Evolutionary conservation across 2,329 filamentous ascomycete species (phyloP).

Genomic region (Cordyceps cicadae): DNA sequence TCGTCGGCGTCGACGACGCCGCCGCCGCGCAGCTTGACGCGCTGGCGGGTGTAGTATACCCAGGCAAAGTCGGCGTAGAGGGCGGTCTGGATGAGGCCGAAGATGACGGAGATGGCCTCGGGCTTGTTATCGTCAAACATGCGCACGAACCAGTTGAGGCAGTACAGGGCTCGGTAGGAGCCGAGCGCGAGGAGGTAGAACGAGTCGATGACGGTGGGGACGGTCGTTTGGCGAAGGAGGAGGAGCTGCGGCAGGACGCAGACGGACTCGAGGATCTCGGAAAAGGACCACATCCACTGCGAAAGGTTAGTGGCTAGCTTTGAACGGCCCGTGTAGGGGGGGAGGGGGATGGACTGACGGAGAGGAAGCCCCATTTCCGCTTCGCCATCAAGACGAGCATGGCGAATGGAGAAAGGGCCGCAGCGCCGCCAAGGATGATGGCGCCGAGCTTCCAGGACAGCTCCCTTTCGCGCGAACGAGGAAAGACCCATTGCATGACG

Average conservation of each 20-base stretch:
- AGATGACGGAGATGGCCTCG: conserved; percentile 70
- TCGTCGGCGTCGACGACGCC: conserved; percentile 88
- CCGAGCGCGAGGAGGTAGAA: conserved; percentile 86
- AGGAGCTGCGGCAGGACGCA: conserved; percentile 87
- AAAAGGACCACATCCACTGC: conserved; percentile 79
- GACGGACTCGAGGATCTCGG: conserved; percentile 82
- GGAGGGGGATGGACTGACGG: conserved; percentile 39
- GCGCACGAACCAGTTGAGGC: conserved; percentile 81
- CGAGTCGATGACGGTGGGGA: conserved; percentile 94
- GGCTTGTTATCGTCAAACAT: conserved; percentile 52
- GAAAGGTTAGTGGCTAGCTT: neutral
- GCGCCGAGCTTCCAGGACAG: conserved; percentile 87
- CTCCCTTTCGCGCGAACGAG: conserved; percentile 82
- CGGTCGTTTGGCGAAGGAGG: conserved; percentile 85
- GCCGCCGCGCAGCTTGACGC: conserved; percentile 82
- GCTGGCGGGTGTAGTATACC: conserved; percentile 90
- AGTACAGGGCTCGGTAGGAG: conserved; percentile 80
- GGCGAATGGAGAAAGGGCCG: conserved; percentile 62
- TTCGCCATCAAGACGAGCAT: conserved; percentile 55
- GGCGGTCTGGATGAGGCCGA: conserved; percentile 80
- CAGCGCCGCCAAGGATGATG: conserved; percentile 55
- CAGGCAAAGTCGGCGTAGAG: conserved; percentile 92
- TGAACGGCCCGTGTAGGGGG: conserved; percentile 12
- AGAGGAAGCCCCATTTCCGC: conserved; percentile 37
- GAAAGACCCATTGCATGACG: conserved; percentile 78